Conservation (phyloP, 768 basidiomycete species). For the Lentinula guzmanii region DNA sequence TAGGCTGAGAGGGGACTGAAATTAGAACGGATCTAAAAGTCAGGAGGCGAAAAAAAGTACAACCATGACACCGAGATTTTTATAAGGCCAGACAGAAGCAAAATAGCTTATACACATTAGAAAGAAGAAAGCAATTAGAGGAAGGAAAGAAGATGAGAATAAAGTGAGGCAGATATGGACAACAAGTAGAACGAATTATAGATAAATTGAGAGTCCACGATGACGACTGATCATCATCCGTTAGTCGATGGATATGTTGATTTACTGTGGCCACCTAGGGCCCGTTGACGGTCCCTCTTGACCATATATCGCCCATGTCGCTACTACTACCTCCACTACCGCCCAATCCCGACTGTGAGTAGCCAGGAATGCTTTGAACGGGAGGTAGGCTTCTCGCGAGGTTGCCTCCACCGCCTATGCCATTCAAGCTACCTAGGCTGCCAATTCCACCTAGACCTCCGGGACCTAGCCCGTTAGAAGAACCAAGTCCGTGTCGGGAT, state of each 20-base stretch:
- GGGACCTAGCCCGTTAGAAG: not conserved
- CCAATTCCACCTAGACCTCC: not conserved
- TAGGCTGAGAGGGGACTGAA: not conserved
- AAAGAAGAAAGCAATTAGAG: not conserved
- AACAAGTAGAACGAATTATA: not conserved
- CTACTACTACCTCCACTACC: not conserved
- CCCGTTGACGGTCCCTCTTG: not conserved
- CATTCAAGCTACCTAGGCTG: not conserved
- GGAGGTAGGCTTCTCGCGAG: not conserved
- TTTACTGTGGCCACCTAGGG: not conserved
- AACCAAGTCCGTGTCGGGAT: not conserved
- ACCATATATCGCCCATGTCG: not conserved
- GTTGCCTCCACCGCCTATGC: not conserved
- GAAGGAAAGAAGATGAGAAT: not conserved
- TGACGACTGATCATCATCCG: not conserved
- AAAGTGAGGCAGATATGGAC: not conserved
- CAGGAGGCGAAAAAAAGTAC: not conserved
- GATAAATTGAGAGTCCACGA: not conserved
- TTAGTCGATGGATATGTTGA: not conserved
- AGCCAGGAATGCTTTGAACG: constrained; percentile 1
- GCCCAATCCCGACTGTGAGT: not conserved
- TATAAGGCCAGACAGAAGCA: not conserved
- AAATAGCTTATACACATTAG: not conserved
- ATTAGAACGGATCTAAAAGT: not conserved
- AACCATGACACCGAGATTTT: not conserved